Evolutionary conservation across 2,329 filamentous ascomycete genomes (phyloP), one percentile per base, ranked within the genome.

Genomic region (Alternaria triticimaculans): DNA sequence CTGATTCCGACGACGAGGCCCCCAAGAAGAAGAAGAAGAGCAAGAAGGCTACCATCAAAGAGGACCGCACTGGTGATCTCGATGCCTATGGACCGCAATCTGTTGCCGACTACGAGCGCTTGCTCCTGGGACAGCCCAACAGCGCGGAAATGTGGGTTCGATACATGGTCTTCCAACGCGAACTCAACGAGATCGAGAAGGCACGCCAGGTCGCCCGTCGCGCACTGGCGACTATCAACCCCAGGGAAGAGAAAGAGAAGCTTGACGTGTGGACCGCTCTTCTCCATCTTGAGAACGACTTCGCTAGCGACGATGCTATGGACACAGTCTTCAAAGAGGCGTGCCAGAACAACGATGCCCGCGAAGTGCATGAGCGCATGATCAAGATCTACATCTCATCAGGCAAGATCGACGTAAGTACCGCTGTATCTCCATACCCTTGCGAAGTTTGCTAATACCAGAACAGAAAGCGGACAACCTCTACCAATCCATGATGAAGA

Each of bases 91-190:
- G 95, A 0, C 96, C 96, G 3, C 94, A 96, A 78, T 95, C 93
- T 2, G 88, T 92, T 15, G 92, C 92, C 66, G 96, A 99, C 80
- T 99, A 94, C 79, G 96, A 99, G 82, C 91, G 96, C 71, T 89
- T 97, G 23, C 87, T 99, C 45, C 88, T 99, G 21, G 93, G 94
- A 60, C 92, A 97, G 78, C 94, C 96, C 3, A 94, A 98, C 82
- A 95, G 92, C n/a, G 96, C 95, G 1, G 86, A 91, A 65, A 87
- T 98, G 26, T 99, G 96, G 96, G 92, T 97, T 58, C 88, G 93
- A 69, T 99, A 99, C 83, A 98, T 99, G 93, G 94, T 94, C n/a
- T 97, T 97, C 87, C 93, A 98, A 81, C 90, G 97, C 80, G 91
- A 97, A 77, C 88, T 97, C 56, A 93, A 93, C 76, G 96, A 99